Percentiles rank a stretch among this genome's conserved stretches.
phyloP scores from a whole-genome alignment of 495 filamentous ascomycete species.

The Trichocladium uniseriatum region DNA sequence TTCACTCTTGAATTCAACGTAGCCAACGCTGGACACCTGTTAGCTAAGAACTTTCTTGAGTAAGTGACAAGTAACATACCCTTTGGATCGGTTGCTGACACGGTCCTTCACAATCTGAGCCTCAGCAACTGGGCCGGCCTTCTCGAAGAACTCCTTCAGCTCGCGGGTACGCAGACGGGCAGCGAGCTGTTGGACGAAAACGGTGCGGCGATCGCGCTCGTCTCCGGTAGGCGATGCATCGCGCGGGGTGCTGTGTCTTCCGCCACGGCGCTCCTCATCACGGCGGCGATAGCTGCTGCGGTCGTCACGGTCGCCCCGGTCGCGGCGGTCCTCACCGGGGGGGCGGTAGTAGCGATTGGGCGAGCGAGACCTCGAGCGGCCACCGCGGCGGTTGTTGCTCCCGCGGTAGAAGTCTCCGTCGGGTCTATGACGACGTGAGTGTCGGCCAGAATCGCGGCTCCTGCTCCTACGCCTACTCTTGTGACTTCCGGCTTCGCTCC shows the following conservation, averaged over 20 bases:
- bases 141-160: slow-evolving; percentile 90
- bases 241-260: slow-evolving; percentile 38
- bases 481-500: slow-evolving; percentile 76
- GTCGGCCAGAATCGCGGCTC: slow-evolving; percentile 70
- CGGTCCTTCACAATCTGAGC: slow-evolving; percentile 99
- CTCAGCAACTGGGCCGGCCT: slow-evolving; percentile 91
- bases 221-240: slow-evolving; percentile 17
- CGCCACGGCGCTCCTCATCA: slow-evolving; percentile 39
- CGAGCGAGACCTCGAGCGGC: slow-evolving; percentile 64
- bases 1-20: slow-evolving; percentile 98
- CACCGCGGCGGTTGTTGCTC: slow-evolving; percentile 43
- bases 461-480: slow-evolving; percentile 75
- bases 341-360: slow-evolving; percentile 73
- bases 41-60: slow-evolving; percentile 19
- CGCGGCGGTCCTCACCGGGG: slow-evolving; percentile 46
- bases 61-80: slow-evolving; percentile 47
- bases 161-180: slow-evolving; percentile 87
- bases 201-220: slow-evolving; percentile 71
- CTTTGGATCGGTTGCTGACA: slow-evolving; percentile 93
- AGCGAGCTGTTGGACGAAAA: slow-evolving; percentile 97
- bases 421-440: slow-evolving; percentile 66
- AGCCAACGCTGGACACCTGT: slow-evolving; percentile 68
- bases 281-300: slow-evolving; percentile 42
- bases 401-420: slow-evolving; percentile 70
- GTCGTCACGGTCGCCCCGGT: slow-evolving; percentile 36